A percentile compares a stretch with the other conserved stretches of the same genome.
These are phyloP conservation scores for Quercus lobata DNA, from an alignment of 331 rosid genomes.

Conservation along the genomic window DNA sequence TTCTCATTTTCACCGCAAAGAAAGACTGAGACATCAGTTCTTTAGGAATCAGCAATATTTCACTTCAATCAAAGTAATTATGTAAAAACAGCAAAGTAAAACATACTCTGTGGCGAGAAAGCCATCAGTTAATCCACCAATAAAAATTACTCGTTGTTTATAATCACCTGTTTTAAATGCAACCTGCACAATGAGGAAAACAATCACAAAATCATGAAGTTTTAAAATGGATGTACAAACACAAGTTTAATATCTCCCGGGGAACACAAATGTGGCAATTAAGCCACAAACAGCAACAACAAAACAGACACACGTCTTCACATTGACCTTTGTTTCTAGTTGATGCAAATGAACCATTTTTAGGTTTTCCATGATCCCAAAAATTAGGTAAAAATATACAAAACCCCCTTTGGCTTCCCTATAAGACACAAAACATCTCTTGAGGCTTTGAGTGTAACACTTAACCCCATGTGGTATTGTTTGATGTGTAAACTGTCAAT, in stretches of 20 bases:
- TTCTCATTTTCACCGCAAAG: neutral
- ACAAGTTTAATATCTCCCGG: neutral
- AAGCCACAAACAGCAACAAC: neutral
- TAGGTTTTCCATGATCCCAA: neutral
- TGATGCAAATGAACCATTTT: neutral
- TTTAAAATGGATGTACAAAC: neutral
- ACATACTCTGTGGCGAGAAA: slow-evolving; percentile 88
- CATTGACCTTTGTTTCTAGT: neutral
- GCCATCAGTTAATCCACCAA: slow-evolving; percentile 94
- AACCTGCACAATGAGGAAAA: slow-evolving; percentile 53
- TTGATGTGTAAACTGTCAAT: too few species aligned
- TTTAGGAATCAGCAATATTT: neutral
- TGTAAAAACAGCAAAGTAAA: neutral
- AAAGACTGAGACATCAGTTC: neutral
- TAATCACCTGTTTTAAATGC: slow-evolving; percentile 92
- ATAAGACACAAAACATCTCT: too few species aligned
- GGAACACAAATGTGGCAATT: neutral
- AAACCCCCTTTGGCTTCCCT: too few species aligned
- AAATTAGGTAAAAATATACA: neutral
- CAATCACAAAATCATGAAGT: slow-evolving; percentile 4
- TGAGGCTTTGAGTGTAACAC: too few species aligned
- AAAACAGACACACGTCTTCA: neutral
- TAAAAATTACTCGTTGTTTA: slow-evolving; percentile 81
- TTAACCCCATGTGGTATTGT: too few species aligned
- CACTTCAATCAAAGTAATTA: neutral